Base-by-base conservation (phyloP, 1,284 basidiomycete species). In the Schizophyllum amplum region DNA sequence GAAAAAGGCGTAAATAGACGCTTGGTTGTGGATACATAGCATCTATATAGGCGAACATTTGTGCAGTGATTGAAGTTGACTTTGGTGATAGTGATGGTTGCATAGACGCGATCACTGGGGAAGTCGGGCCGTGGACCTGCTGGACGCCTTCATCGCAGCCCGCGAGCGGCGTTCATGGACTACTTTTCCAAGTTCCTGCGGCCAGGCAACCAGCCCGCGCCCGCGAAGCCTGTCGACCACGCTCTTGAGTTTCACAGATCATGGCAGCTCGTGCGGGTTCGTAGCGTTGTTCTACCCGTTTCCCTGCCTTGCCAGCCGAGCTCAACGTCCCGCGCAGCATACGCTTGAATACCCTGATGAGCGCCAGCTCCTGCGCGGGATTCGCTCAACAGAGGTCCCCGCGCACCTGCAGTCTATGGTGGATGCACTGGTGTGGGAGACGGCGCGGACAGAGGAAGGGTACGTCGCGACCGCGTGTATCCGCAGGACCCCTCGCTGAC, bases 341-440 rank as follows among this genome's bases (percentile, higher is more conserved):
- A 92, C 87, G 6, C 79, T 94, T 21, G 70, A 81, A 52, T 78
- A 85, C 63, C 91, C 92, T 0, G 91, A 94, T 70, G 90, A 92
- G 72, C 78, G 90, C 47, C 89, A 92, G 63, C 72, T 93, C 53
- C 77, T 82, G 25, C 84, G 82, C 65, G 94, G 94, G 4, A 94
- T 98, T 65, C 73, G 76, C 47, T 82, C 86, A 9, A 96, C 94
- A 1, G 81, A 86, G 69, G 90, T 96, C 0, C 92, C 94, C 7
- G 74, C 71, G 5, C 82, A 86, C 59, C 75, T 98, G 17, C 81
- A 86, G 66, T 82, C 84, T n/a, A 87, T 98, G 76, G 88, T 94
- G 3, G 90, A 95, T 69, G 80, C 90, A 2, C 77, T 98, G 50
- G 91, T 96, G 17, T 84, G 86, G 75, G 94, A 97, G 70, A 87